Evolutionary conservation across 768 basidiomycete genomes (phyloP).

Genomic region (Amanita phalloides): DNA sequence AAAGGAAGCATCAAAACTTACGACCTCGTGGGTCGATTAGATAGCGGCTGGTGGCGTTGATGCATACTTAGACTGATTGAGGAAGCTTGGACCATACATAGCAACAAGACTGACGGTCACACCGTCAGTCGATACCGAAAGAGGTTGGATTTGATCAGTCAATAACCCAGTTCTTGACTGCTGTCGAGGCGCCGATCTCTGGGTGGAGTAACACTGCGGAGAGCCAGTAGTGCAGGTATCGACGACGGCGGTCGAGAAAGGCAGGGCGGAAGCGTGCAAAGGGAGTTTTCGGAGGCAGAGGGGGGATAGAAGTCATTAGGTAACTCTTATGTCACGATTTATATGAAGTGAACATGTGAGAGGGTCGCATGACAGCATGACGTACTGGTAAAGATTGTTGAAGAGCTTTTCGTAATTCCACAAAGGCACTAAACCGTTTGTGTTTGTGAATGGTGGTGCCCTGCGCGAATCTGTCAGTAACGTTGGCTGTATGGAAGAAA

Average conservation of each 20-base stretch:
- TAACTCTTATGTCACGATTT: slow-evolving; percentile 22
- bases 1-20: no score
- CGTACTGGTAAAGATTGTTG: slow-evolving; percentile 58
- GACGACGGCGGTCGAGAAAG: slow-evolving; percentile 22
- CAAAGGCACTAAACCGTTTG: background rate
- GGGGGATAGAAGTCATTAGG: slow-evolving; percentile 38
- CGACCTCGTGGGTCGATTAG: no score
- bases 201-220: slow-evolving; percentile 55
- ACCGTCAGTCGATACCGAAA: background rate
- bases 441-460: slow-evolving; percentile 55
- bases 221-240: slow-evolving; percentile 57
- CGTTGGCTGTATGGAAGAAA: no score
- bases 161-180: slow-evolving; percentile 41
- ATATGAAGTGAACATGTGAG: background rate
- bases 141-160: slow-evolving; percentile 12
- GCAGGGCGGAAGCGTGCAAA: slow-evolving; percentile 55
- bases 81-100: no score
- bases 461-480: slow-evolving; percentile 16
- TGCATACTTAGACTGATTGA: no score
- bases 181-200: slow-evolving; percentile 53
- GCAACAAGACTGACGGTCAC: no score
- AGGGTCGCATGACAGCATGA: slow-evolving; percentile 2
- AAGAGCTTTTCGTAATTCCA: no score
- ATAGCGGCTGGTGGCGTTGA: no score
- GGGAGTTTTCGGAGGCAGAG: slow-evolving; percentile 60